Base-by-base conservation (phyloP, 495 filamentous ascomycete species). In the Glarea lozoyensis region DNA sequence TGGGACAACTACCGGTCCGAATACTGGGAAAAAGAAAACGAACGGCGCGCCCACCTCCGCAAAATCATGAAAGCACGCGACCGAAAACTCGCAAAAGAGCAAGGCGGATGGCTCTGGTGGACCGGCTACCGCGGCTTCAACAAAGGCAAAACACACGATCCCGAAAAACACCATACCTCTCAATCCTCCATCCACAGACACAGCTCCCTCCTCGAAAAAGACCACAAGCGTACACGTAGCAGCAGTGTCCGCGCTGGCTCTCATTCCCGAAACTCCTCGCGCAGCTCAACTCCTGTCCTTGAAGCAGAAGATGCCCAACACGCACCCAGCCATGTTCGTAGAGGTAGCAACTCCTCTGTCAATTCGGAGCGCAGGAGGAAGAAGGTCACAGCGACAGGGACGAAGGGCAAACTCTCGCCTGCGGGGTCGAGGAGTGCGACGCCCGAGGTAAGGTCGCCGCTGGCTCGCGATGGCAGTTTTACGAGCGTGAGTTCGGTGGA, bases 11-110 rank as follows among this genome's bases (percentile, higher is more conserved):
- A 90, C 60, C 73, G 93, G 24, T 75, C 81, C 20, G 88, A 95
- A 45, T 98, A 94, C 57, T 98, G 92, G 92, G 92, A 95, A 51
- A 81, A 78, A 46, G 93, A 98, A 61, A 98, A 98, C 53, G 88
- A 92, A 63, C 76, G 87, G 2, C 84, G 92, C 11, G 73, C 79
- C 4, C 59, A 82, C 35, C 64, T 95, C 27, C 74, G 86, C 32
- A 65, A 75, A 36, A 81, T 82, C 53, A 57, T 92, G 17, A 72
- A 74, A 37, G 70, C 76, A 44, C 72, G 73, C 4, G 76, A 86
- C 49, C 71, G 72, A 22, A 76, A 79, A 43, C 55, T 84, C 20
- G 81, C 82, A 5, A 73, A 72, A 49, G 62, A 77, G 42, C 69
- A 84, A 33, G 73, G 83, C n/a, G 76, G 82, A 18, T 92, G 86